Base-by-base conservation (phyloP, 2,329 filamentous ascomycete species). In the Trichoderma koningii region DNA sequence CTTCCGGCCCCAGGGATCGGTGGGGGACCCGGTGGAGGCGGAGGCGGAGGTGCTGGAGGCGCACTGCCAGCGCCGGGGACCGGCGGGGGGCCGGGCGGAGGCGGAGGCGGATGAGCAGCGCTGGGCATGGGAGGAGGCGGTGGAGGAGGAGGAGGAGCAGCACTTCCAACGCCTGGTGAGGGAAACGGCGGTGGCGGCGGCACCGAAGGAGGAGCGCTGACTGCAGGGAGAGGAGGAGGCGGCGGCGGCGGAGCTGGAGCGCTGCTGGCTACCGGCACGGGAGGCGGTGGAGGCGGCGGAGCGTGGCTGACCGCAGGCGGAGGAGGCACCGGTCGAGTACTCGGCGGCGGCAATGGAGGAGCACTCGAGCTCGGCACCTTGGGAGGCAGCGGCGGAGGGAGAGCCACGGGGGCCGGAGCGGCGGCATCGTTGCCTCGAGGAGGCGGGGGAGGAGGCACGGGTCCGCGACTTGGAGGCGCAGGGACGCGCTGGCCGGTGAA, bases 381-480 rank as follows among this genome's bases (percentile, higher is more conserved):
- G 26, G 82, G 81, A 53, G 82, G 82, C 21, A 82, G 73, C 41
- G 81, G 77, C 17, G 81, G 82, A 69, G 78, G 73, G 41, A 42
- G 26, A 15, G 59, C 48, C n/a, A 44, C 26, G 5, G 59, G 59
- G 41, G 76, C 76, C 3, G 73, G 73, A 21, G 66, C 52, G 26
- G 70, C 63, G 42, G 70, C 55, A 55, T 75, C 68, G 74, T 70
- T 65, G 73, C 76, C 72, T 67, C 79, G 75, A 41, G 81, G 82
- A 17, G 88, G 86, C 3, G 87, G 89, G 10, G 90, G 89, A 38
- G 91, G 91, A 67, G 92, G 91, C 19, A 89, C 86, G 44, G 88
- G 81, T 34, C 86, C 87, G 69, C 91, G 87, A 74, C 83, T 87
- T 44, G 91, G 88, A n/a, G 91, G 91, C 34, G 65, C 60, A 45